Evolutionary conservation across 2,329 filamentous ascomycete species (phyloP).

Genomic region (Monosporascus sp.): DNA sequence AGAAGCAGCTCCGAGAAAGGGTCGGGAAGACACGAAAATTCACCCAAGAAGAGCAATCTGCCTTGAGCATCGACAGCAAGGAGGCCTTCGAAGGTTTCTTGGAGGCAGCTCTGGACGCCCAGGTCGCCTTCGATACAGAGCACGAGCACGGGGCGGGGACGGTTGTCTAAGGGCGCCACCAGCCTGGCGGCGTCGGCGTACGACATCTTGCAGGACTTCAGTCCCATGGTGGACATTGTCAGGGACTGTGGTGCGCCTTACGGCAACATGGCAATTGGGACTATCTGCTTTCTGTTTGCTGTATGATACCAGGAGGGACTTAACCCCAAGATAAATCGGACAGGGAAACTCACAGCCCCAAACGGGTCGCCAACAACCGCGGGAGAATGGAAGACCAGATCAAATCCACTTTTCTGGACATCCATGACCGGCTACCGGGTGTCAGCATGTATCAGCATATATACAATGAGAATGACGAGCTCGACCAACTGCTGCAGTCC

Average conservation of each 20-base stretch:
- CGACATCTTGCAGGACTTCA: background rate
- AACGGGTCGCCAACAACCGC: background rate
- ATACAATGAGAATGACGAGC: background rate
- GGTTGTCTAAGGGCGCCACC: background rate
- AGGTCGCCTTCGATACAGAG: background rate
- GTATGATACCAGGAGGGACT: background rate
- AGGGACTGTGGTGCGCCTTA: background rate
- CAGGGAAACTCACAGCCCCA: background rate
- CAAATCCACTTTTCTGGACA: background rate
- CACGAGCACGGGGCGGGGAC: background rate
- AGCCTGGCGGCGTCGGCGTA: background rate
- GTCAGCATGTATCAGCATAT: background rate
- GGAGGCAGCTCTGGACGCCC: background rate
- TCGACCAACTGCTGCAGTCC: background rate
- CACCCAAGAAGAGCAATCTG: background rate
- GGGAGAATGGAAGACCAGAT: background rate
- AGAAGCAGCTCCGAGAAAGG: background rate
- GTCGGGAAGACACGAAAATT: background rate
- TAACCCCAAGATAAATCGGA: background rate
- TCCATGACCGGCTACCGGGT: background rate
- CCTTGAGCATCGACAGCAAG: background rate
- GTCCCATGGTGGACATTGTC: background rate
- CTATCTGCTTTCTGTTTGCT: background rate
- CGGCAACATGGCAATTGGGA: background rate
- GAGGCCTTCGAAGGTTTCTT: background rate